Percentiles rank a stretch among this genome's conserved stretches.
Conservation (phyloP, 148 eudicot species). For the Rhododendron ovatum region DNA sequence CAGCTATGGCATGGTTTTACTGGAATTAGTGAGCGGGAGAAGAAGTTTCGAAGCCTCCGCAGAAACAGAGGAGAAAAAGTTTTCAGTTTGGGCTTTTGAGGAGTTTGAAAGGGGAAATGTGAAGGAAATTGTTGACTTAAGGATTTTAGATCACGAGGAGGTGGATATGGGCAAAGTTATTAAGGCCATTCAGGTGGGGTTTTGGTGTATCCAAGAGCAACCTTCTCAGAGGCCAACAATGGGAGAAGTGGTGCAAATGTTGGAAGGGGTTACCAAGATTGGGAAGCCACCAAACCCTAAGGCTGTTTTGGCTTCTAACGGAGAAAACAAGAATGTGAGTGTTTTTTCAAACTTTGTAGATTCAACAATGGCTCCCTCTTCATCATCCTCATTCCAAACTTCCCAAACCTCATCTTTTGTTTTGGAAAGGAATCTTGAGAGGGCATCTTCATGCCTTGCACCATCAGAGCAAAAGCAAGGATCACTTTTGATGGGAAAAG, state of each 20-base stretch:
- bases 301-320: conserved; percentile 23
- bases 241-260: conserved; percentile 85
- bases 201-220: conserved; percentile 90
- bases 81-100: conserved; percentile 64
- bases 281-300: conserved; percentile 65
- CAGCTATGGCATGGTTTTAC: conserved; percentile 74
- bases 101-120: conserved; percentile 66
- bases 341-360: conserved; percentile 29
- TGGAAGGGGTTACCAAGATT: conserved; percentile 65
- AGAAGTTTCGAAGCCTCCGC: conserved; percentile 65
- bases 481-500: conserved; percentile 58
- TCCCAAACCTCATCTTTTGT: conserved; percentile 25
- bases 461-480: conserved; percentile 13
- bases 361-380: conserved; percentile 30
- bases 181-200: conserved; percentile 59
- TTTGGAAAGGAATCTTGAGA: conserved; percentile 43
- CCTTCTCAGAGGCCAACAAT: conserved; percentile 74
- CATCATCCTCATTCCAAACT: conserved; percentile 36
- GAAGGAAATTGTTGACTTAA: conserved; percentile 40
- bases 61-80: conserved; percentile 54
- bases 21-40: conserved; percentile 75
- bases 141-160: conserved; percentile 29
- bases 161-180: conserved; percentile 52
- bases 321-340: conserved; percentile 29
- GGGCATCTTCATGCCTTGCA: conserved; percentile 38